These are phyloP conservation scores for Cryptosporidium viatorum DNA, from an alignment of 169 alveolate species.

Conservation along the genomic window DNA sequence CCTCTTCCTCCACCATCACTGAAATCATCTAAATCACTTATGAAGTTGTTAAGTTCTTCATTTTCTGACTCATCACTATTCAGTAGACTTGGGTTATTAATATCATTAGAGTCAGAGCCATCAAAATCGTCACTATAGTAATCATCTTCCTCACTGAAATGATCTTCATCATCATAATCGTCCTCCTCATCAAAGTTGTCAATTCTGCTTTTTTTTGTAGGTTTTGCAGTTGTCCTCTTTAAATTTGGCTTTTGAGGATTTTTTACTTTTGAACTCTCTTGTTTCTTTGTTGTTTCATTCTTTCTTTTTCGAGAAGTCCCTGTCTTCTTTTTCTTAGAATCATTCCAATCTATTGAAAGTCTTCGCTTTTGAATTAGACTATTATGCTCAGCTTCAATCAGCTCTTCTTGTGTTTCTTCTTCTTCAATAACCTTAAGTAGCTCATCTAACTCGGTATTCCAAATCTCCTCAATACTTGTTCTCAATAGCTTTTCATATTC, in stretches of 20 bases:
- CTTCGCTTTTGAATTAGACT: conserved; percentile 60
- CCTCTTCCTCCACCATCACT: not conserved
- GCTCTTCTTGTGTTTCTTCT: conserved; percentile 79
- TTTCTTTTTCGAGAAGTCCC: conserved; percentile 11
- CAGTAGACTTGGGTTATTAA: no score
- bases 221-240: not conserved
- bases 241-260: not conserved
- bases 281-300: conserved; percentile 13
- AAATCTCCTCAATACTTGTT: conserved; percentile 78
- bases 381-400: conserved; percentile 41
- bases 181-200: not conserved
- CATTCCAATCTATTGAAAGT: conserved; percentile 67
- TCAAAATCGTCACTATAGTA: not conserved
- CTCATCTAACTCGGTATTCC: conserved; percentile 85
- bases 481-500: conserved; percentile 80
- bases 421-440: conserved; percentile 80
- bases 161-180: not conserved
- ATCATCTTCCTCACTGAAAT: not conserved
- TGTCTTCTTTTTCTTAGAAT: conserved; percentile 6
- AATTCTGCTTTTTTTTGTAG: not conserved
- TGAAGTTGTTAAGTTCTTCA: not conserved
- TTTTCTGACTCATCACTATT: not conserved
- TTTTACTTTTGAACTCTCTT: not conserved
- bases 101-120: conserved; percentile 10
- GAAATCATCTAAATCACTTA: not conserved